Conservation (phyloP, 768 basidiomycete genomes). For the Candolleomyces efflorescens region DNA sequence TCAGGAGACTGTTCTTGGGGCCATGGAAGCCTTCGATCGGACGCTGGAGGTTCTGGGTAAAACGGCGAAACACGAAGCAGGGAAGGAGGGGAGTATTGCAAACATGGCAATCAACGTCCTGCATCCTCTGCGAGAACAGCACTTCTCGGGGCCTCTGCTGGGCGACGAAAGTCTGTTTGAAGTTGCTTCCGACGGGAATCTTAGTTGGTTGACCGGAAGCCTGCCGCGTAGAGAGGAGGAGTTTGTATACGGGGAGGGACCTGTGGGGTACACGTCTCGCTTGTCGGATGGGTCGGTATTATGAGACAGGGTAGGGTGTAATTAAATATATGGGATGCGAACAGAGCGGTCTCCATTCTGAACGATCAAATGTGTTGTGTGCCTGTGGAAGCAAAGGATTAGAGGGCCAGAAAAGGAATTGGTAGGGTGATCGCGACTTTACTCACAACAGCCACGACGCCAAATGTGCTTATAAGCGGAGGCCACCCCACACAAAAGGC, state of each 20-base stretch:
- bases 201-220: not conserved
- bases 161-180: not conserved
- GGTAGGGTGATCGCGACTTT: slow-evolving; percentile 6
- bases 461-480: slow-evolving; percentile 5
- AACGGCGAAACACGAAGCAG: slow-evolving; percentile 28
- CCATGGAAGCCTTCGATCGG: slow-evolving; percentile 32
- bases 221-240: not conserved
- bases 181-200: not conserved
- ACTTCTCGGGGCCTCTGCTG: slow-evolving; percentile 2
- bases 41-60: slow-evolving; percentile 33
- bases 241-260: not conserved
- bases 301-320: too few relatives aligned
- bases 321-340: too few relatives aligned
- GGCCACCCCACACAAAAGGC: too few relatives aligned
- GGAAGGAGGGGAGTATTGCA: slow-evolving; percentile 34
- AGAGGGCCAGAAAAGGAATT: not conserved
- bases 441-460: slow-evolving; percentile 9
- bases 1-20: slow-evolving; percentile 32
- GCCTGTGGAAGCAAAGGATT: too few relatives aligned
- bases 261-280: not conserved
- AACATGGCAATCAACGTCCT: slow-evolving; percentile 37
- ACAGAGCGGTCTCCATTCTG: too few relatives aligned
- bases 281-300: too few relatives aligned
- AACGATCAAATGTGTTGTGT: too few relatives aligned
- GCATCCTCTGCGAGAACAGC: slow-evolving; percentile 16